Conservation (phyloP, 176 grass and related monocot species). For the Ananas comosus region DNA sequence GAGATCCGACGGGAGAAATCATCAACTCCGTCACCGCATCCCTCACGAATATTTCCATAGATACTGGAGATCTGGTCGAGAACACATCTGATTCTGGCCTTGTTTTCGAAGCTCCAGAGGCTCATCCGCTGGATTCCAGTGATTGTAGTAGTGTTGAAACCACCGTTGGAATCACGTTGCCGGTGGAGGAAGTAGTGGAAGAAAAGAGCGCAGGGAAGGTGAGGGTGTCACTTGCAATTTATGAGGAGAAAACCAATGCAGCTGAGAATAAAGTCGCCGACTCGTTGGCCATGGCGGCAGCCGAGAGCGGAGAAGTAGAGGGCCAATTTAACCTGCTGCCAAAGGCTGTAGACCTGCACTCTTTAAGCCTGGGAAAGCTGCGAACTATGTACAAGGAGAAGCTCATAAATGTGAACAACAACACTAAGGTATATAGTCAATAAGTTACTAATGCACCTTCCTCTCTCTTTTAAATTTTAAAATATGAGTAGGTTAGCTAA, state of each 20-base stretch:
- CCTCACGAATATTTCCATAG: conserved; percentile 11
- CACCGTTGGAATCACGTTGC: no score
- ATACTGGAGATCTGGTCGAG: conserved; percentile 11
- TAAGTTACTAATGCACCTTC: not conserved
- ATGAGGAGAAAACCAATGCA: not conserved
- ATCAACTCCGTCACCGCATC: conserved; percentile 9
- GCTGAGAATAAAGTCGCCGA: conserved; percentile 15
- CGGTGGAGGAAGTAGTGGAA: not conserved
- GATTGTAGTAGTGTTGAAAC: not conserved
- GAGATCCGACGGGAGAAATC: not conserved
- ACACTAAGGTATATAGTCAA: conserved; percentile 27
- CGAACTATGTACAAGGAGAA: conserved; percentile 25
- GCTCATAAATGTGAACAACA: conserved; percentile 10
- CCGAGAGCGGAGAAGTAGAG: not conserved
- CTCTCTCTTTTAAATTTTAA: no score
- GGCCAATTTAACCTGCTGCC: not conserved
- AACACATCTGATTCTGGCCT: not conserved
- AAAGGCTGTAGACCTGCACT: not conserved
- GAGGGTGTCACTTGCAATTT: no score
- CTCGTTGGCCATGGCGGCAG: not conserved
- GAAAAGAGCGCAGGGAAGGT: not conserved
- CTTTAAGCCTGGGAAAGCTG: conserved; percentile 60
- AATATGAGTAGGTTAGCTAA: no score
- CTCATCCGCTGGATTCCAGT: not conserved
- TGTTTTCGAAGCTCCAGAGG: not conserved